A percentile compares a stretch with the other conserved stretches of the same genome.
Evolutionary conservation across 352 stramenopile genomes (phyloP).

Genomic region (Phytophthora hibernalis): DNA sequence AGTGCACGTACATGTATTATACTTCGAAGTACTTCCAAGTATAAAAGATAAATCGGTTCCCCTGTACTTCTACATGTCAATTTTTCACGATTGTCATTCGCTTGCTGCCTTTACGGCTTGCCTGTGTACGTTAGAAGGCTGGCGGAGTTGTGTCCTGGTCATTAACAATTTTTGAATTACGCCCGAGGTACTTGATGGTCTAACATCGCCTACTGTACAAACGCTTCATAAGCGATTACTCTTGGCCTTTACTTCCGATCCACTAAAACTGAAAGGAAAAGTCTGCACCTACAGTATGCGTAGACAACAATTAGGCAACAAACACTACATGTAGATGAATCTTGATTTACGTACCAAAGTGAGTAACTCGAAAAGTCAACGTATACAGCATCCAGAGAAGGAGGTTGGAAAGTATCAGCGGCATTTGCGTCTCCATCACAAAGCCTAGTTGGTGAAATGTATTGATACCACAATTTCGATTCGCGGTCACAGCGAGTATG

Average conservation of each 20-base stretch:
- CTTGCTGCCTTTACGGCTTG: too few relatives aligned
- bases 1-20: too few relatives aligned
- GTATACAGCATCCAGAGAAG: neutral
- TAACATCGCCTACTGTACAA: too few relatives aligned
- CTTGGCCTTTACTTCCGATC: neutral
- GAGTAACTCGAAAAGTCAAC: neutral
- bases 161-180: too few relatives aligned
- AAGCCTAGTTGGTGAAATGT: neutral
- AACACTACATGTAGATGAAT: neutral
- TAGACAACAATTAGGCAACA: neutral
- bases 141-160: too few relatives aligned
- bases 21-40: too few relatives aligned
- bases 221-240: too few relatives aligned
- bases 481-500: slow-evolving; percentile 6
- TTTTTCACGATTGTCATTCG: too few relatives aligned
- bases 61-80: too few relatives aligned
- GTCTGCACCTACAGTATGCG: neutral
- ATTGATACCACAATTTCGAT: neutral
- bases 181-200: too few relatives aligned
- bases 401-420: neutral
- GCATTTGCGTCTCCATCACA: neutral
- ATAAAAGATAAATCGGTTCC: too few relatives aligned
- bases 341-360: neutral
- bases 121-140: too few relatives aligned
- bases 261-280: neutral